Evolutionary conservation across 2,329 filamentous ascomycete species (phyloP), one percentile per base, ranked within the genome.

Genomic region (Fusarium goolgardi): DNA sequence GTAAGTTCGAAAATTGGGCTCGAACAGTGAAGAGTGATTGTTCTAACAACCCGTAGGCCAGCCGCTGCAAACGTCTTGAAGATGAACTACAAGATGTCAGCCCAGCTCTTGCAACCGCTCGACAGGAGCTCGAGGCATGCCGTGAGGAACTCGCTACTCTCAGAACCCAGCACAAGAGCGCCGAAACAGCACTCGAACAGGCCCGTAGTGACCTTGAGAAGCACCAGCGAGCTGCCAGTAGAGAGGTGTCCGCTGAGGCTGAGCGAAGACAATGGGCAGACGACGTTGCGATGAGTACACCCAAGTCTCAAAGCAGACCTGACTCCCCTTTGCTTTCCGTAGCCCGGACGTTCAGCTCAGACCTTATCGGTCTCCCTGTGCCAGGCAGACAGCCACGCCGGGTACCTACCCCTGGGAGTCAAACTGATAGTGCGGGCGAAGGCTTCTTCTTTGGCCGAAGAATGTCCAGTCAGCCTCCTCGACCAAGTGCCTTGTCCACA

Each of bases 41-140:
- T 55, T 23, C 65, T 73, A 12, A 73, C 68, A 66, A 75, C 10
- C 41, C 34, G 6, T 60, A 93, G 86, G 91, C 91, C 34, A 81
- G 81, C 21, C 84, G 85, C n/a, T 82, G 82, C 45, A 86, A 92
- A 71, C 87, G 85, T 55, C 82, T 91, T 23, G 94, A 97, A 76
- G 92, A 97, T 70, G 94, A 98, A 70, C 80, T 97, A 8, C 93
- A 97, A 73, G 86, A 87, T 52, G 82, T 87, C 65, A 87, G 83
- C 72, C 89, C 84, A 37, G 86, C 87, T 55, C 82, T 91, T n/a
- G 84, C 87, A n/a, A 83, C 81, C 18, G 83, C 90, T 10, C 87
- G 91, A 59, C 84, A 88, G 63, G 90, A 94, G 59, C 80, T 92
- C 4, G 81, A 85, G 16, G 81, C 85, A 23, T 86, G 88, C 55